Evolutionary conservation across 257 asterid species (phyloP).

Genomic region (Mentha longifolia): DNA sequence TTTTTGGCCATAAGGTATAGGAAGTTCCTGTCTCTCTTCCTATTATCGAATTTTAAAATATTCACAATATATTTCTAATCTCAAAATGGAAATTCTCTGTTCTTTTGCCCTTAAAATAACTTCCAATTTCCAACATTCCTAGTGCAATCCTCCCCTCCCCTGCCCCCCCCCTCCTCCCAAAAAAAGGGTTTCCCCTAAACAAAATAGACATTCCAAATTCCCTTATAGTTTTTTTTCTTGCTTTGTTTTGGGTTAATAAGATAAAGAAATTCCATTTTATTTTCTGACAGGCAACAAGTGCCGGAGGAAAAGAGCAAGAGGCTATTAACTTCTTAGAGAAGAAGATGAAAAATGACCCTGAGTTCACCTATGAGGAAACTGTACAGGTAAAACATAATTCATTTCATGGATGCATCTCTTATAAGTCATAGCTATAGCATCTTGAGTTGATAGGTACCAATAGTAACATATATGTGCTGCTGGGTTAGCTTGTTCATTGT

Average conservation of each 20-base stretch:
- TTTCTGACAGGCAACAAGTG: conserved; percentile 84
- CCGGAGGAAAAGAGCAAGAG: conserved; percentile 97
- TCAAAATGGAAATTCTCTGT: too few relatives aligned
- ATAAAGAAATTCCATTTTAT: conserved; percentile 27
- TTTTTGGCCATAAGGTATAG: conserved; percentile 94
- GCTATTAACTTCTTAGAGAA: conserved; percentile 92
- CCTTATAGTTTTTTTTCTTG: background rate
- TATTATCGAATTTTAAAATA: conserved; percentile 2
- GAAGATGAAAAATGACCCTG: conserved; percentile 94
- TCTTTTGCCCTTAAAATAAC: too few relatives aligned
- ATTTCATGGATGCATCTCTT: background rate
- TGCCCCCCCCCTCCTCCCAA: too few relatives aligned
- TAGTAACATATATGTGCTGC: background rate
- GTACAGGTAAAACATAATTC: conserved; percentile 71
- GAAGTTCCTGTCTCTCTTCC: conserved; percentile 9
- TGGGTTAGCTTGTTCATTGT: conserved; percentile 5
- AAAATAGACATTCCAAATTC: background rate
- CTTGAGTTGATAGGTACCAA: background rate
- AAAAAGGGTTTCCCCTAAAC: background rate
- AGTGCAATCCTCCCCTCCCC: too few relatives aligned
- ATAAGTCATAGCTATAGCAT: conserved; percentile 16
- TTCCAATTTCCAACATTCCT: too few relatives aligned
- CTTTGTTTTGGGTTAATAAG: conserved; percentile 4
- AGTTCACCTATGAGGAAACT: conserved; percentile 88
- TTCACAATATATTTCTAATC: background rate